phyloP scores from a whole-genome alignment of 208 protist genomes.

The Zelonia costaricensis region DNA sequence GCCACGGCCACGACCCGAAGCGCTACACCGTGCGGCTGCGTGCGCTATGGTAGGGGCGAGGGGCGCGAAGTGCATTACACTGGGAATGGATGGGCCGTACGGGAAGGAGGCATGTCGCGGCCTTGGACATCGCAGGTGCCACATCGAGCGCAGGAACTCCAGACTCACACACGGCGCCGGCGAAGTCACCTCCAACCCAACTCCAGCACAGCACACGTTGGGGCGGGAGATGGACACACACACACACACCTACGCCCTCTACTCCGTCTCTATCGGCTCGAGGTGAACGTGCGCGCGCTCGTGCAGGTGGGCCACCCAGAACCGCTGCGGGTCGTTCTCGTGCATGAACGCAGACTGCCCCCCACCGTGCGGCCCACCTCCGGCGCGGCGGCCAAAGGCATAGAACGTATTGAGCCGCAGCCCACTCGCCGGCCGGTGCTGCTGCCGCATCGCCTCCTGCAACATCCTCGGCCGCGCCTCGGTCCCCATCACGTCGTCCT shows the following conservation, averaged over 20 bases:
- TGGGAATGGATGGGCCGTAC: too few relatives aligned
- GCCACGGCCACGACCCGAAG: too few relatives aligned
- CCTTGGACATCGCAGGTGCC: too few relatives aligned
- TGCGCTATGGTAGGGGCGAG: too few relatives aligned
- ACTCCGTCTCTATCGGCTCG: conserved; percentile 29
- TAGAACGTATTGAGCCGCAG: conserved; percentile 25
- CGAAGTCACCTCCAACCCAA: too few relatives aligned
- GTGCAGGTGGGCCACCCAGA: conserved; percentile 36
- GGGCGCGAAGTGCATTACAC: too few relatives aligned
- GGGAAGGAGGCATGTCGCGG: too few relatives aligned
- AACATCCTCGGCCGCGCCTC: conserved; percentile 13
- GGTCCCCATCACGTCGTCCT: conserved; percentile 3
- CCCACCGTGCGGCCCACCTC: conserved; percentile 15
- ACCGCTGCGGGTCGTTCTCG: conserved; percentile 30
- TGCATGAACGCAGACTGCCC: conserved; percentile 29
- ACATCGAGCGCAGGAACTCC: too few relatives aligned
- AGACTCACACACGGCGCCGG: too few relatives aligned
- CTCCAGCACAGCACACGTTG: too few relatives aligned
- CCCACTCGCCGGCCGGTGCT: conserved; percentile 11
- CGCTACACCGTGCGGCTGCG: too few relatives aligned
- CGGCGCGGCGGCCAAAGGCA: conserved; percentile 20
- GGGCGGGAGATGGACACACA: background rate
- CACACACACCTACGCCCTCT: background rate
- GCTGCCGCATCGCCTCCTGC: conserved; percentile 12
- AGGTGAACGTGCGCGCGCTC: conserved; percentile 31